Evolutionary conservation across 805 yeast species (phyloP), one percentile per base, ranked within the genome.

Genomic region (Candida berthetii): DNA sequence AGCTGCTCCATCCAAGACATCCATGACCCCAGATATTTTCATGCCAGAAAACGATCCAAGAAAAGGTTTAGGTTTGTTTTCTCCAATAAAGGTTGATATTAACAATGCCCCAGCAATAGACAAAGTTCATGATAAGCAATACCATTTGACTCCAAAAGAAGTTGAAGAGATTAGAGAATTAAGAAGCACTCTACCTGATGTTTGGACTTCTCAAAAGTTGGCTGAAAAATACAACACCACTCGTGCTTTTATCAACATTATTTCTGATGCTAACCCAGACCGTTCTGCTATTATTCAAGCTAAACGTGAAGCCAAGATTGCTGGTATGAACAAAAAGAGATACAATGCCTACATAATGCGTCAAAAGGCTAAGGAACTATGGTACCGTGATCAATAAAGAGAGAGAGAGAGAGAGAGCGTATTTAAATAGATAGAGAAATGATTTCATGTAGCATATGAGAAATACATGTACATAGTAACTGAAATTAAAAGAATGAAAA

Each of bases 1-100:
- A 19, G 75, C 90, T 3, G 73, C 84, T 13, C 69, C 82, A 22
- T 62, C 74, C 11, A 64, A 71, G 43, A 64, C 76, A 60, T 43
- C 60, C 46, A 60, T 73, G 66, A 57, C 93, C 2, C 95, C 95
- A 15, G 70, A 69, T 40, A 78, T 80, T 3, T 86, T 86, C 57
- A 60, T 86, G 42, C 88, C 93, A 10, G 48, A 63, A 6, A 62
- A 60, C 34, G 87, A 85, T 54, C 77, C 79, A 35, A 72, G 93
- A 49, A 68, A 70, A 40, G 62, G 58, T 3, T 50, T 69, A 10
- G 50, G 49, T 24, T 48, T 61, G 29, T 54, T 61, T 9, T 6
- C 6, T 22, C 58, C 60, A 18, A 47, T 48, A 20, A 55, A 48
- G 9, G 61, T 57, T 19, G 51, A 42, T 16, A 47, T 49, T 25